These are phyloP conservation scores for Coemansia reversa DNA, from an alignment of 192 early-diverging fungal species.

Conservation along the genomic window DNA sequence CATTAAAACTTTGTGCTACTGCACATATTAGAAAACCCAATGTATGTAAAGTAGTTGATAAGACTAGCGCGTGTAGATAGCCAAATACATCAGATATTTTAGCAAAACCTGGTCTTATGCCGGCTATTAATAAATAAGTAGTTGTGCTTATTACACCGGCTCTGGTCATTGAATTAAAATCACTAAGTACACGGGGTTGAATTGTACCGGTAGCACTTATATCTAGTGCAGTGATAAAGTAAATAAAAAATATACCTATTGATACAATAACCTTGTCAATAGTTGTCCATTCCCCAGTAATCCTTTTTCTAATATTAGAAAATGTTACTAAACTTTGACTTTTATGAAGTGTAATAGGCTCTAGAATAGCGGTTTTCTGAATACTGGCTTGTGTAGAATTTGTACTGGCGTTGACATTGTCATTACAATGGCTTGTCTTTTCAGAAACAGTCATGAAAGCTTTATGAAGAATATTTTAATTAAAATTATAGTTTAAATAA, in stretches of 20 bases:
- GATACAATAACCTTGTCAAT: conserved; percentile 39
- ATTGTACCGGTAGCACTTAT: conserved; percentile 33
- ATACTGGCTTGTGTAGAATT: too few relatives aligned
- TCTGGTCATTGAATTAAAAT: conserved; percentile 45
- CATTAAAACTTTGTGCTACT: conserved; percentile 24
- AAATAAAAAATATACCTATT: conserved; percentile 45
- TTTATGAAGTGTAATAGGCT: too few relatives aligned
- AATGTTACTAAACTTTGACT: not conserved
- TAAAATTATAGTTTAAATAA: too few relatives aligned
- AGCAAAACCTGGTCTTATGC: conserved; percentile 34
- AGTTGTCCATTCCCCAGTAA: conserved; percentile 27
- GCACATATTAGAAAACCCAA: conserved; percentile 37
- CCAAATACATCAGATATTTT: conserved; percentile 44
- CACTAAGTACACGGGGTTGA: conserved; percentile 40
- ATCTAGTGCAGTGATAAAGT: conserved; percentile 43
- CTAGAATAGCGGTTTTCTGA: too few relatives aligned
- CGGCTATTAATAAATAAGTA: conserved; percentile 35
- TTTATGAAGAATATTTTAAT: too few relatives aligned
- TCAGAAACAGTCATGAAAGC: too few relatives aligned
- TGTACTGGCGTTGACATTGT: too few relatives aligned
- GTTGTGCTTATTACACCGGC: conserved; percentile 31
- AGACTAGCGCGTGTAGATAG: conserved; percentile 20
- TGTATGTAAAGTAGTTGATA: conserved; percentile 30
- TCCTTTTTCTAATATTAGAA: conserved; percentile 31
- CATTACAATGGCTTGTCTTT: too few relatives aligned